Percentiles rank a stretch among this genome's conserved stretches.
Evolutionary conservation across 2,329 filamentous ascomycete species (phyloP).

Genomic region (Colletotrichum sidae): DNA sequence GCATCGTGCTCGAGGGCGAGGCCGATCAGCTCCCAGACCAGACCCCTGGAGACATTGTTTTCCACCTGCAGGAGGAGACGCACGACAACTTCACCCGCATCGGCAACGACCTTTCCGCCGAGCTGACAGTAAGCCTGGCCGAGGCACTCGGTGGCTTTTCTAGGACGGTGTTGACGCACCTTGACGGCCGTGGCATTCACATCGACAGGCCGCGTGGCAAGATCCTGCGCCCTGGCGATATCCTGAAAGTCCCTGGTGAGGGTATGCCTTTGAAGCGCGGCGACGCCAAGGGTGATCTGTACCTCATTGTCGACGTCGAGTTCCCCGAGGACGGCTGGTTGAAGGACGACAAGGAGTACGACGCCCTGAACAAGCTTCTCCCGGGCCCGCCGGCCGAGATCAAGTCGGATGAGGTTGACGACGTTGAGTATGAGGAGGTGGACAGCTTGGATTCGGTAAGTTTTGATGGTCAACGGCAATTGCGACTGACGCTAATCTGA

Average conservation of each 20-base stretch:
- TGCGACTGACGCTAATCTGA: conserved; percentile 42
- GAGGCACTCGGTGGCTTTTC: conserved; percentile 93
- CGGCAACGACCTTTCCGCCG: conserved; percentile 85
- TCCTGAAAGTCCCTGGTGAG: conserved; percentile 87
- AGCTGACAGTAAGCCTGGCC: conserved; percentile 82
- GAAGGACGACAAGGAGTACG: conserved; percentile 75
- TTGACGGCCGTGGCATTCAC: conserved; percentile 91
- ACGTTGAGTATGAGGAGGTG: conserved; percentile 87
- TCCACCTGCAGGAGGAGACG: conserved; percentile 83
- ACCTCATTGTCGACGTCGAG: conserved; percentile 84
- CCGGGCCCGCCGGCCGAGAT: conserved; percentile 73
- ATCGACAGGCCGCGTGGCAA: conserved; percentile 84
- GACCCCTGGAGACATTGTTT: conserved; percentile 92
- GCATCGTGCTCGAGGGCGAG: conserved; percentile 90
- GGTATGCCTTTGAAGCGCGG: conserved; percentile 94
- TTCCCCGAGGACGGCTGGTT: conserved; percentile 93
- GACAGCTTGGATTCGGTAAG: conserved; percentile 83
- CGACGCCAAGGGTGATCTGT: conserved; percentile 87
- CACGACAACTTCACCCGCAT: conserved; percentile 87
- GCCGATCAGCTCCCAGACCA: conserved; percentile 93
- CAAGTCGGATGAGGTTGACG: conserved; percentile 81
- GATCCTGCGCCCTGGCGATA: conserved; percentile 83
- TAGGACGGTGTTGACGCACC: conserved; percentile 88
- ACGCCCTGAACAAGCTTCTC: conserved; percentile 79
- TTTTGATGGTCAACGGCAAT: neutral